phyloP scores from a whole-genome alignment of 2,329 filamentous ascomycete genomes.

The Verticillium dahliae region DNA sequence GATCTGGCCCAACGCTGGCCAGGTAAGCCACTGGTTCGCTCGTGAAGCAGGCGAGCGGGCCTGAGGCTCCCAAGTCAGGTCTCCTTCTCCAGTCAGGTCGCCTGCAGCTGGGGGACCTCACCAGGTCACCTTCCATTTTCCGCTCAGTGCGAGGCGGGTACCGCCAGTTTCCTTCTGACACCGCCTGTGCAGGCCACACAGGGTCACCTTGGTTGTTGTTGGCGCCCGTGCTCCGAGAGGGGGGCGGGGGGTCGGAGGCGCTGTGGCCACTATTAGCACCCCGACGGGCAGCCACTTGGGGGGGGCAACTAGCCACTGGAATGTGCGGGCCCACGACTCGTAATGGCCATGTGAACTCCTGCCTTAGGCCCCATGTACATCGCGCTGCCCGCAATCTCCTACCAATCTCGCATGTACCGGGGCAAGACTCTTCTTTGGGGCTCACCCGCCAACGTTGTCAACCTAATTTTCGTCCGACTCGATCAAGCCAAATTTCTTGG shows the following conservation, averaged over 20 bases:
- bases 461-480: background rate
- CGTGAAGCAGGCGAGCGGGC: background rate
- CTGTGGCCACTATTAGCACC: background rate
- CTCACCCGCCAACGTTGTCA: background rate
- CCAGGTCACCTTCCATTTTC: background rate
- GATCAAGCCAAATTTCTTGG: background rate
- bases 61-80: background rate
- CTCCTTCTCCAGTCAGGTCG: too few relatives aligned
- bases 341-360: background rate
- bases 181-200: background rate
- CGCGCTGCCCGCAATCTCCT: slow-evolving; percentile 10
- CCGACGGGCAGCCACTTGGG: background rate
- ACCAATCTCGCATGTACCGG: slow-evolving; percentile 14
- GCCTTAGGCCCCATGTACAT: slow-evolving; percentile 4
- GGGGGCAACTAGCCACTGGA: background rate
- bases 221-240: background rate
- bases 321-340: background rate
- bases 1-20: background rate
- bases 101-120: background rate
- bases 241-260: background rate
- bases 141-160: background rate
- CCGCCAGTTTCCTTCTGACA: background rate
- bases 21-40: background rate
- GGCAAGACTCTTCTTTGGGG: slow-evolving; percentile 10
- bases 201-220: background rate